phyloP scores from a whole-genome alignment of 306 rosid species.

The Pyrus pyrifolia region DNA sequence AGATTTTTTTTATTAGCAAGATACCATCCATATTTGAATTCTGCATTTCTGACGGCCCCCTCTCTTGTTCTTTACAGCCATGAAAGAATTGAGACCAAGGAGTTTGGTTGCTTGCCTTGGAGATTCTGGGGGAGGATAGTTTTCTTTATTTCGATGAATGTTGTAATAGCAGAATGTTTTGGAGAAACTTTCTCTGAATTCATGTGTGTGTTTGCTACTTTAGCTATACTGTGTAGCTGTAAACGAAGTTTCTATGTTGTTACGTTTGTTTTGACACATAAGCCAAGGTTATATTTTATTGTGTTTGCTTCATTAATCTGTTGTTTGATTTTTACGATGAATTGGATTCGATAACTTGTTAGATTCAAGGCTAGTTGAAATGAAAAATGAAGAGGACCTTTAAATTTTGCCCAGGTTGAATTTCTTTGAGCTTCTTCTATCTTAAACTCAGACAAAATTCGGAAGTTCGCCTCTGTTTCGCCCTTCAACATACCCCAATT shows the following conservation, averaged over 20 bases:
- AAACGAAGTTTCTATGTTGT: conserved; percentile 22
- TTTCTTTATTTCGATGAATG: conserved; percentile 31
- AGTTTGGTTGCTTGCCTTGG: conserved; percentile 29
- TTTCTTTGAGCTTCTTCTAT: too few relatives aligned
- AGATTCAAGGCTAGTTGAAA: too few relatives aligned
- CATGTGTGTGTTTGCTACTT: conserved; percentile 41
- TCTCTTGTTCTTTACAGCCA: conserved; percentile 36
- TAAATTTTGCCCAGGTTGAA: too few relatives aligned
- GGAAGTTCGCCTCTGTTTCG: too few relatives aligned
- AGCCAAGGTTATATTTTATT: conserved; percentile 13
- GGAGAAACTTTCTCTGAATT: conserved; percentile 30
- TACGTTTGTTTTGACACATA: conserved; percentile 12
- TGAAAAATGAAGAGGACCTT: too few relatives aligned
- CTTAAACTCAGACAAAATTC: too few relatives aligned
- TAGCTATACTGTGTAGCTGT: conserved; percentile 56
- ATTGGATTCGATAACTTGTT: too few relatives aligned
- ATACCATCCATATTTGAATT: not conserved
- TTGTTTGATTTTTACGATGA: too few relatives aligned
- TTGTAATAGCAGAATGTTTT: conserved; percentile 46
- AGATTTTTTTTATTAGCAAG: too few relatives aligned
- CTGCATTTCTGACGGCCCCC: conserved; percentile 6
- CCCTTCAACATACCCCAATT: too few relatives aligned
- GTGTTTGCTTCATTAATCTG: conserved; percentile 11
- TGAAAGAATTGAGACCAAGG: conserved; percentile 23
- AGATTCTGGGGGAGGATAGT: conserved; percentile 34